These are phyloP conservation scores for Syzygium oleosum DNA, from an alignment of 345 rosid genomes.

Conservation along the genomic window DNA sequence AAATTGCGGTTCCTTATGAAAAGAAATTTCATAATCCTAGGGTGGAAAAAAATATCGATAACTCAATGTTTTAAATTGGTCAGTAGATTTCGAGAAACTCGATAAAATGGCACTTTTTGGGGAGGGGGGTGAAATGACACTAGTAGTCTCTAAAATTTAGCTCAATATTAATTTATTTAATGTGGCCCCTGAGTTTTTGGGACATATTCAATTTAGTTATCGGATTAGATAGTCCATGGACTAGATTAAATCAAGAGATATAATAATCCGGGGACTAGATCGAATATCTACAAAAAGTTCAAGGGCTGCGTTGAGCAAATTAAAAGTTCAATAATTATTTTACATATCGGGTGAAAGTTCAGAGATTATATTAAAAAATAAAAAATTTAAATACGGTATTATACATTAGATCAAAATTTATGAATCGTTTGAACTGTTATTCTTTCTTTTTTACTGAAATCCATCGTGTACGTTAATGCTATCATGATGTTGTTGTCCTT, in stretches of 20 bases:
- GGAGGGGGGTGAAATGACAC: background rate
- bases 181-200: rapidly evolving
- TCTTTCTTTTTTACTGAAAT: too few species aligned
- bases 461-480: background rate
- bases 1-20: background rate
- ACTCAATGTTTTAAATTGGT: background rate
- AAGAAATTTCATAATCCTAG: background rate
- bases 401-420: background rate
- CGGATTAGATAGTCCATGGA: background rate
- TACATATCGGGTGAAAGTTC: background rate
- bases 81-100: background rate
- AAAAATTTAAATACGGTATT: rapidly evolving
- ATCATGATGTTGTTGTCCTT: background rate
- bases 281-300: background rate
- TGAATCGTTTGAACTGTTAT: background rate
- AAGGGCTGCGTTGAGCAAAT: rapidly evolving
- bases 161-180: background rate
- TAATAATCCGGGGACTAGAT: background rate
- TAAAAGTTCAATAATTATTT: rapidly evolving
- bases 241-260: background rate
- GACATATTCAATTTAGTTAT: background rate
- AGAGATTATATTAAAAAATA: rapidly evolving
- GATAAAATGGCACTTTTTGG: background rate
- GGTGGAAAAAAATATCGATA: background rate
- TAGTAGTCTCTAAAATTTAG: too few species aligned